Evolutionary conservation across 352 stramenopile genomes (phyloP), one percentile per base, ranked within the genome.

Genomic region (Aphanomyces stellatus): DNA sequence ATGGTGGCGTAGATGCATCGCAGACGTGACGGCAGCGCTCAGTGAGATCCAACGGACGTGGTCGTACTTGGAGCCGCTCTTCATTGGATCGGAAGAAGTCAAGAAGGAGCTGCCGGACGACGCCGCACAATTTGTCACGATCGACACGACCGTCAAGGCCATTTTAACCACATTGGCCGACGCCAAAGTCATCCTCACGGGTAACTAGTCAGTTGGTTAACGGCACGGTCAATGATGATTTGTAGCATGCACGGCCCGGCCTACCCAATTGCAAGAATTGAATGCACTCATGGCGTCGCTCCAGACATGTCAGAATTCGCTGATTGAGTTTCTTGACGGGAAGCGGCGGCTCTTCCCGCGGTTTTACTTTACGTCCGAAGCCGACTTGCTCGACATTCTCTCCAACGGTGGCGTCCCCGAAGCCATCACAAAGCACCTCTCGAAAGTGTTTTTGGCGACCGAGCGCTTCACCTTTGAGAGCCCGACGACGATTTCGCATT

Each of bases 311-410:
- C 96, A 98, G 46, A 96, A 97, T 74, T 91, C 85, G 0, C 75
- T 98, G 19, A 95, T 91, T 56, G 91, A 98, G 68, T 98, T 97
- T 69, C 73, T 98, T n/a, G 94, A 98, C 57, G 88, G 88, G 0
- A 96, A 97, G 61, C 80, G 93, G 1, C 77, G 89, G 0, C 74
- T 96, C 35, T 98, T 98, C 48, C 94, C 94, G 5, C 81, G 94
- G 0, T 98, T 98, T 60, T 98, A 98, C 72, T 98, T 98, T 62
- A 90, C 96, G n/a, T 97, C 90, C 0, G 93, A 97, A 70, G 83
- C 90, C 0, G 93, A 98, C 70, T 69, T 98, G 31, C 76, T 98
- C 15, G 93, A 98, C 67, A 85, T 98, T 35, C 77, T 98, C 4
- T 98, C 90, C 17, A 98, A 97, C 55, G 93, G 94, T 4, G 93